Base-by-base conservation (phyloP, 1,284 basidiomycete genomes). In the Porodaedalea pini region DNA sequence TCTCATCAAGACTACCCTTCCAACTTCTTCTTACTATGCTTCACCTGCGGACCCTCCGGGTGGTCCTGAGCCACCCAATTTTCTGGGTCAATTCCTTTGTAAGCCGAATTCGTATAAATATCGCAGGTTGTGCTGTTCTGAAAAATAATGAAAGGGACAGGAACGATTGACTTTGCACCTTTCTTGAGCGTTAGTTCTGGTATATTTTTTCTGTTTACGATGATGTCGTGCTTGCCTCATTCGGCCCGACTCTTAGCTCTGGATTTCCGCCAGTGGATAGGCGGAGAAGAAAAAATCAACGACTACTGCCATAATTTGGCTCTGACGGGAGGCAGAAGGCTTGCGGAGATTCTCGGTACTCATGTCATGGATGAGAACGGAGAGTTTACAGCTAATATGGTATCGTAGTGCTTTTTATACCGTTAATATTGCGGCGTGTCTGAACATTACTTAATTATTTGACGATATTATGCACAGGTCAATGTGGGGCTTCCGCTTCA, bases 281-380 rank as follows among this genome's bases (percentile, higher is more conserved):
- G 93, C 0, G 94, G 94, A 1, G 94, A 96, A 71, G 73, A 79
- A 15, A 79, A 79, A 56, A 93, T 95, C 61, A 85, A 87, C 66
- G 75, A 73, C 3, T 92, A 95, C 70, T 91, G 83, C 64, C 86
- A 86, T 65, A 68, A 77, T 5, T 78, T 95, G 23, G 94, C 93
- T 0, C 63, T 88, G 1, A 73, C 78, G 54, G 94, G 92, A 17
- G 92, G 90, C 0, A 77, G 79, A 58, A 73, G 74, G 11, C 75
- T 94, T 2, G 82, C 83, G 0, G 77, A 85, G 61, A 70, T 86
- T 2, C 71, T 92, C 32, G 83, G 81, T 4, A 93, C 91, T 0
- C 68, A 70, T 0, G 75, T 90, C 1, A 73, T 94, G 72, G 81
- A 80, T 60, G 79, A 86, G 37, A 72, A 72, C 2, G 80, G 79